phyloP scores from a whole-genome alignment of 2,329 filamentous ascomycete species.

The Immersiporthe knoxdaviesiana region DNA sequence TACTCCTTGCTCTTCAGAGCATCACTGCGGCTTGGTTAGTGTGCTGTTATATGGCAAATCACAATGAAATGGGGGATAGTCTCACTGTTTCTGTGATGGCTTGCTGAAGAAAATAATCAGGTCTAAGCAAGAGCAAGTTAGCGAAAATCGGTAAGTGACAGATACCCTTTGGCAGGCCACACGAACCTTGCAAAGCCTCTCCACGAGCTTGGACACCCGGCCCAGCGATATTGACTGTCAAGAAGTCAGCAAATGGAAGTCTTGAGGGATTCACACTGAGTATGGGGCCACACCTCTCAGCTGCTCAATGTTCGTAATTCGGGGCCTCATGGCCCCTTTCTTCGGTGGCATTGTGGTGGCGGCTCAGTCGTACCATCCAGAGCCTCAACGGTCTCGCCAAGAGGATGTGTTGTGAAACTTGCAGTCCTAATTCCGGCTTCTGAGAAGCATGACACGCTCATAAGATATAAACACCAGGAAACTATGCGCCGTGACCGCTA shows the following conservation, averaged over 20 bases:
- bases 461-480: not conserved
- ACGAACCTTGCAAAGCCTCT: slow-evolving; percentile 26
- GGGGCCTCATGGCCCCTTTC: slow-evolving; percentile 20
- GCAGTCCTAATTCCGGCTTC: not conserved
- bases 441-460: not conserved
- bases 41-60: not conserved
- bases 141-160: not conserved
- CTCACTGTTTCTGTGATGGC: slow-evolving; percentile 23
- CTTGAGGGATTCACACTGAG: not conserved
- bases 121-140: slow-evolving; percentile 15
- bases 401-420: not conserved
- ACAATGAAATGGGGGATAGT: not conserved
- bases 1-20: slow-evolving; percentile 75
- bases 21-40: slow-evolving; percentile 14
- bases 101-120: slow-evolving; percentile 24
- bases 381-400: not conserved
- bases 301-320: slow-evolving; percentile 25
- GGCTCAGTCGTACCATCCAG: not conserved
- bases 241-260: not conserved
- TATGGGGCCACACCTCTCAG: slow-evolving; percentile 9
- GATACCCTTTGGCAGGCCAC: not conserved
- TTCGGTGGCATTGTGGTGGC: slow-evolving; percentile 21
- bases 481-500: not conserved
- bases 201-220: slow-evolving; percentile 12
- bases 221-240: slow-evolving; percentile 9